These are phyloP conservation scores for Diversispora epigaea DNA, from an alignment of 192 early-diverging fungal species.

Conservation along the genomic window DNA sequence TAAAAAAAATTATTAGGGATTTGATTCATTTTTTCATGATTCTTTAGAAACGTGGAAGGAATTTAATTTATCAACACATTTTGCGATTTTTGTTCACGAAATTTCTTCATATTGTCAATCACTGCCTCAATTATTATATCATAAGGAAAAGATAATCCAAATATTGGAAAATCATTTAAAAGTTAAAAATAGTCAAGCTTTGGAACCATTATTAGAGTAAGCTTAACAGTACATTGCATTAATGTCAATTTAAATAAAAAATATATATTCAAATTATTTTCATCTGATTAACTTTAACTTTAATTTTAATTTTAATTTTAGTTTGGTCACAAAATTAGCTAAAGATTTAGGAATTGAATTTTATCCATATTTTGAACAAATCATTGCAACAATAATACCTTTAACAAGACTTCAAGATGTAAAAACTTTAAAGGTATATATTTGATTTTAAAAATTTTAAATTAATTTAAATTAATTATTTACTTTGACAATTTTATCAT, in stretches of 20 bases:
- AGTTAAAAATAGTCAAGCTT: conserved; percentile 61
- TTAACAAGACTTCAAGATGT: conserved; percentile 67
- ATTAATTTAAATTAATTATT: background rate
- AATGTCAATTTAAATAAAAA: no score
- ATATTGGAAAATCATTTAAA: conserved; percentile 66
- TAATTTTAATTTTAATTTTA: conserved; percentile 33
- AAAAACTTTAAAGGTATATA: conserved; percentile 71
- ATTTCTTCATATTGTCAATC: conserved; percentile 66
- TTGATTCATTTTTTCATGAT: conserved; percentile 84
- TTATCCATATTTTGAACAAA: conserved; percentile 67
- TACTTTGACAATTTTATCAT: background rate
- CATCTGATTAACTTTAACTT: background rate
- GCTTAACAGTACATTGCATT: conserved; percentile 19
- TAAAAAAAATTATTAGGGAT: conserved; percentile 36
- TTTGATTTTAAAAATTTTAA: background rate
- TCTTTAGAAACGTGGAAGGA: conserved; percentile 82
- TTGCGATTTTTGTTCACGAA: conserved; percentile 67
- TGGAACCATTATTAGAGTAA: conserved; percentile 85
- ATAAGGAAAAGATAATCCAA: conserved; percentile 76
- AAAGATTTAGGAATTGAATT: conserved; percentile 93
- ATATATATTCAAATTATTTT: no score
- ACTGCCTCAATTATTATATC: conserved; percentile 86
- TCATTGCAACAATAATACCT: conserved; percentile 67
- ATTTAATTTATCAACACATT: conserved; percentile 85
- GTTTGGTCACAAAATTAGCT: conserved; percentile 77